A percentile compares a stretch with the other conserved stretches of the same genome.
phyloP scores from a whole-genome alignment of 371 early-diverging fungal genomes.

The Mycotypha africana region DNA sequence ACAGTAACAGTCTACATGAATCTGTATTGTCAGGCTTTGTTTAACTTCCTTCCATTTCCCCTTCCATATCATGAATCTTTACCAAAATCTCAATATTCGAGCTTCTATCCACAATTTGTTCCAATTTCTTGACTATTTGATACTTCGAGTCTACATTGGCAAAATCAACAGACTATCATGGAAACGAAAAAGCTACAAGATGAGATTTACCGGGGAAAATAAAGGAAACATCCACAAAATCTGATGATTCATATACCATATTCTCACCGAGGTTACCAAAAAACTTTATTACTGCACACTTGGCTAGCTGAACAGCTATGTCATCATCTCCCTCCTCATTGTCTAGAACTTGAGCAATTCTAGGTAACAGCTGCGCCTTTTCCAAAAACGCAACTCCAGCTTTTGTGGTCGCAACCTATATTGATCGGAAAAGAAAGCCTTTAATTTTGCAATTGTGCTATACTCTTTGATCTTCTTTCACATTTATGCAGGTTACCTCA shows the following conservation, averaged over 20 bases:
- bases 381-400: constrained; percentile 31
- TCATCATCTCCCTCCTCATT: constrained; percentile 24
- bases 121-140: constrained; percentile 20
- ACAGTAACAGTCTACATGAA: constrained; percentile 31
- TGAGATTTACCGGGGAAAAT: too few relatives aligned
- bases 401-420: constrained; percentile 26
- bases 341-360: constrained; percentile 20
- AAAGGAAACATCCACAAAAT: too few relatives aligned
- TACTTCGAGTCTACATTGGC: constrained; percentile 21
- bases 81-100: constrained; percentile 31
- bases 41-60: too few relatives aligned
- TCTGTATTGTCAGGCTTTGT: neutral
- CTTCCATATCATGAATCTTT: too few relatives aligned
- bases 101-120: constrained; percentile 21
- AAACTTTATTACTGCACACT: constrained; percentile 39
- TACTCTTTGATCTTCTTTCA: neutral
- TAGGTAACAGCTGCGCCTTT: constrained; percentile 24
- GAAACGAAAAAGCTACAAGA: too few relatives aligned
- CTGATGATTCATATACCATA: constrained; percentile 2
- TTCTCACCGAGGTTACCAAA: constrained; percentile 36
- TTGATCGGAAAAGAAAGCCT: neutral
- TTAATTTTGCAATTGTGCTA: neutral
- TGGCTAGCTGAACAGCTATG: constrained; percentile 23
- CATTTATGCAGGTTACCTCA: constrained; percentile 38
- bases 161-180: constrained; percentile 20